Percentiles rank a stretch among this genome's conserved stretches.
phyloP scores from a whole-genome alignment of 202 grass and related monocot species.

The Schoenoplectus tabernaemontani region DNA sequence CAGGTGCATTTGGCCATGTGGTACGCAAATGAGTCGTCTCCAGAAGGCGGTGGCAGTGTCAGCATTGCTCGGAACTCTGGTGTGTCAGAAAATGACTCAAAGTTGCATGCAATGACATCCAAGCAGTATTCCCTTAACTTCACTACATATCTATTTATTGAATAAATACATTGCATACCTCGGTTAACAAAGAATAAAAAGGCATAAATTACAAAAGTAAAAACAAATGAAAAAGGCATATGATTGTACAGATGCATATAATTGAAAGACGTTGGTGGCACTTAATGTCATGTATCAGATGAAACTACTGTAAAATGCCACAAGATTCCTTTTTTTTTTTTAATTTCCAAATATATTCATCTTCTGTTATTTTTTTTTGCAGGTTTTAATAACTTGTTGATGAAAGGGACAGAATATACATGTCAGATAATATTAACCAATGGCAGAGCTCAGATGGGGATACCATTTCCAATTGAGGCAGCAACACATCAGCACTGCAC shows the following conservation, averaged over 20 bases:
- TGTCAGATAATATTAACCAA: constrained; percentile 87
- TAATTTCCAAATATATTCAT: not conserved
- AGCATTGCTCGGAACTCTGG: constrained; percentile 65
- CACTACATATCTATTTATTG: constrained; percentile 57
- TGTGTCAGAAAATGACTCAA: constrained; percentile 63
- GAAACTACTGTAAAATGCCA: not conserved
- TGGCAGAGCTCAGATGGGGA: constrained; percentile 78
- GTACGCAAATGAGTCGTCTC: constrained; percentile 46
- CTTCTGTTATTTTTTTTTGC: not conserved
- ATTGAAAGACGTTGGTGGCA: not conserved
- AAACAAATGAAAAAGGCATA: not conserved
- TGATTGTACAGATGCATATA: not conserved
- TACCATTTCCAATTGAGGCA: constrained; percentile 53
- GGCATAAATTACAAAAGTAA: not conserved
- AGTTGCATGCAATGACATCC: constrained; percentile 78
- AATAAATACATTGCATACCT: not conserved
- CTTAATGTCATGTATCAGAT: not conserved
- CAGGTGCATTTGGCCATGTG: constrained; percentile 59
- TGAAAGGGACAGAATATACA: constrained; percentile 37
- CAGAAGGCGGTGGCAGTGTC: constrained; percentile 75
- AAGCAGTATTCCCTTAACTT: constrained; percentile 93
- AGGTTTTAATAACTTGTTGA: not conserved
- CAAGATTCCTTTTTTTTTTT: not conserved
- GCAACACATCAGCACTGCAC: constrained; percentile 65
- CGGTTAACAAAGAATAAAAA: not conserved